A percentile compares a stretch with the other conserved stretches of the same genome.
phyloP scores from a whole-genome alignment of 1,284 basidiomycete species.

The Bondarzewia mesenterica region DNA sequence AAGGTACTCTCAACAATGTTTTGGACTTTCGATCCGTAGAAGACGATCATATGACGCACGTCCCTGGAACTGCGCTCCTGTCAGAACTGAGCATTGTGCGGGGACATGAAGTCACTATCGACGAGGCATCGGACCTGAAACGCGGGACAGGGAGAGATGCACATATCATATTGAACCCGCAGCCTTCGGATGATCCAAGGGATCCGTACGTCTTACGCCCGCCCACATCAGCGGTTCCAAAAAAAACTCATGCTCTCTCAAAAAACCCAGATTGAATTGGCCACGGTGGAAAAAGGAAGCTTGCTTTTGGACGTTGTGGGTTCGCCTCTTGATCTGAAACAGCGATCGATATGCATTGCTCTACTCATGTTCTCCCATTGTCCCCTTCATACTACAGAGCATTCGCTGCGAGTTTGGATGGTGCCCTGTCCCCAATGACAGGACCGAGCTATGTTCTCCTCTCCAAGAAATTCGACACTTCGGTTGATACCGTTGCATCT shows the following conservation, averaged over 20 bases:
- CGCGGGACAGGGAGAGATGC: slow-evolving; percentile 30
- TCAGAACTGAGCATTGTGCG: slow-evolving; percentile 30
- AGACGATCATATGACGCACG: slow-evolving; percentile 26
- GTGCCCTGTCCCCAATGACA: slow-evolving; percentile 34
- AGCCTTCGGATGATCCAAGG: slow-evolving; percentile 35
- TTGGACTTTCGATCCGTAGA: slow-evolving; percentile 16
- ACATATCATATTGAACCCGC: slow-evolving; percentile 35
- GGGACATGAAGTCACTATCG: slow-evolving; percentile 26
- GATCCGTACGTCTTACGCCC: slow-evolving; percentile 32
- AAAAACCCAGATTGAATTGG: slow-evolving; percentile 40
- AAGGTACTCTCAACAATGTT: neutral
- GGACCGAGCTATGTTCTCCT: slow-evolving; percentile 34
- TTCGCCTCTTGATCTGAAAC: neutral
- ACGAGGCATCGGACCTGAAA: slow-evolving; percentile 27
- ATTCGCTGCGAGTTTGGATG: slow-evolving; percentile 34
- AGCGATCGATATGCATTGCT: neutral
- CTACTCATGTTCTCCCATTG: neutral
- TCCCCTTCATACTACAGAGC: slow-evolving; percentile 18
- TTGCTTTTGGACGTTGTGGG: slow-evolving; percentile 34
- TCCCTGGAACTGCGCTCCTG: slow-evolving; percentile 35
- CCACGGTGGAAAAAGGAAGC: slow-evolving; percentile 37
- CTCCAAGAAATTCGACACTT: slow-evolving; percentile 29
- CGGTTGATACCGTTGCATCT: slow-evolving; percentile 32
- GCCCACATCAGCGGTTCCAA: no score
- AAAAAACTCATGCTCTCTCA: no score